phyloP scores from a whole-genome alignment of 139 green algal species.

The Ulvella scutata region DNA sequence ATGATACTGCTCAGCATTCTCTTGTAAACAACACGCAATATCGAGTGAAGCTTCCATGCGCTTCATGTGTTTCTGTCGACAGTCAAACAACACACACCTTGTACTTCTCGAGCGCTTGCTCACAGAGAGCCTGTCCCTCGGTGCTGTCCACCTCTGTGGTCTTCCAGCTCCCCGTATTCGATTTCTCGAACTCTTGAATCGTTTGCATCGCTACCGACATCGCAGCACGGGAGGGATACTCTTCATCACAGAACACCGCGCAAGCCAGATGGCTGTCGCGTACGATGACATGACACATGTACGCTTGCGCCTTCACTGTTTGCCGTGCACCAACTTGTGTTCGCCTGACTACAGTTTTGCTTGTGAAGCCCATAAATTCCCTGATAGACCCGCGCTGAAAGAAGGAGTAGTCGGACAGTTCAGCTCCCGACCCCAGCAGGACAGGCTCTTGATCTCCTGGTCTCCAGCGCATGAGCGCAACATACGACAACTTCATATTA shows the following conservation, averaged over 20 bases:
- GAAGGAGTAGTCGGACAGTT: neutral
- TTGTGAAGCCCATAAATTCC: slow-evolving; percentile 89
- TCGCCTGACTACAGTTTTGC: slow-evolving; percentile 77
- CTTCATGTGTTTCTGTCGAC: slow-evolving; percentile 20
- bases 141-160: slow-evolving; percentile 5
- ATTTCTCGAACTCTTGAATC: neutral
- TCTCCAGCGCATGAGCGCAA: neutral
- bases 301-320: slow-evolving; percentile 78
- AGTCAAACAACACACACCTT: slow-evolving; percentile 32
- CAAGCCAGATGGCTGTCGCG: slow-evolving; percentile 63
- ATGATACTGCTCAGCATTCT: too few relatives aligned
- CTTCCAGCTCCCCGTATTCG: neutral
- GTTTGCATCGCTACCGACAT: slow-evolving; percentile 78
- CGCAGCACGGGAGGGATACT: slow-evolving; percentile 82
- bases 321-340: slow-evolving; percentile 68
- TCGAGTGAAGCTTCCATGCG: too few relatives aligned
- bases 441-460: neutral
- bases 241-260: slow-evolving; percentile 55
- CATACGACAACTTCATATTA: neutral
- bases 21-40: too few relatives aligned
- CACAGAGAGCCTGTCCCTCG: slow-evolving; percentile 35
- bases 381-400: slow-evolving; percentile 55
- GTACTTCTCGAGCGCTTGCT: slow-evolving; percentile 71
- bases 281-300: slow-evolving; percentile 86
- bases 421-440: neutral